Evolutionary conservation across 2,329 filamentous ascomycete species (phyloP), one percentile per base, ranked within the genome.

Genomic region (Penicillium sp.): DNA sequence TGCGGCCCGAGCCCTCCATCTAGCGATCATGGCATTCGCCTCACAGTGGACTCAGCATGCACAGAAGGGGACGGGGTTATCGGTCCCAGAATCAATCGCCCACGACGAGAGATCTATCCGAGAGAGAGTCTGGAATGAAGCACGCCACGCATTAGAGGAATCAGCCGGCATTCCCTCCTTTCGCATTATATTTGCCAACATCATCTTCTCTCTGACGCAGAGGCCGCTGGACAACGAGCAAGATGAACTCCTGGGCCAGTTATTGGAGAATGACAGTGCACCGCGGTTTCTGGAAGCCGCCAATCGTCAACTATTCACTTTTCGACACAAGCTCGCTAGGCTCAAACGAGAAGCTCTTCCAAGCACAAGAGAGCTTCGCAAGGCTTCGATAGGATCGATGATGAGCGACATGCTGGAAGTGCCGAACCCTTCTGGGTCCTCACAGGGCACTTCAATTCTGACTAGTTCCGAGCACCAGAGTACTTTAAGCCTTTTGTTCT

Each of bases 401-500:
- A 21, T 29, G 7, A 25, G 20, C 0, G 36, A 33, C 11, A 7
- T 35, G 11, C 29, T 26, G 3, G 31, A 41, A 4, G 13, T 33
- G 1, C 21, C 40, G 7, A 25, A 31, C 4, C 9, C 19, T 3
- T 35, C 31, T 9, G 25, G n/a, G 9, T n/a, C 37, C 25, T 19
- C 20, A 0, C 41, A 35, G 7, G 6, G 18, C 2, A 44, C 55
- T 25, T 39, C 51, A 1, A 33, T 57, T 16, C 39, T 54, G 4
- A 17, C 42, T 7, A 50, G 33, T 16, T 33, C 43, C 2, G 60
- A 66, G 13, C 61, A 73, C 56, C 59, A 61, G 13, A 61, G 69
- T 8, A 79, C 78, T 0, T 64, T 80, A 17, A 68, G 74, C 9
- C 59, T 80, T 8, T 52, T 80, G 2, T 80, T 76, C 51, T 81